Base-by-base conservation (phyloP, 768 basidiomycete genomes). In the Cystofilobasidium macerans region DNA sequence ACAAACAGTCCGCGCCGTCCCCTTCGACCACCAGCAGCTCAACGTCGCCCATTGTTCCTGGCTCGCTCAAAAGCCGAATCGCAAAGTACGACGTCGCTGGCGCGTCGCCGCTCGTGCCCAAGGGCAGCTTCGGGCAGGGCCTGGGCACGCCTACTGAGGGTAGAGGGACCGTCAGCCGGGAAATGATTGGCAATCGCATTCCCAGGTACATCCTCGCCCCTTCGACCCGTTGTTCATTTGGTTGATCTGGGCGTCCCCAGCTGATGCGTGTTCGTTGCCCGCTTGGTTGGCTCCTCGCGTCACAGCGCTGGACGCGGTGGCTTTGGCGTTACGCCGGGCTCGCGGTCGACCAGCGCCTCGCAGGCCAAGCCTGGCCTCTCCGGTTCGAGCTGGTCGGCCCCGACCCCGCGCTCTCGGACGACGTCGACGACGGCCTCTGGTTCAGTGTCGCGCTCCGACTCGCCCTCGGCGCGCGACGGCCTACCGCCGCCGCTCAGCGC, bases 221-320 rank as follows among this genome's bases (percentile, higher is more conserved):
- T 22, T 13, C n/a, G 9, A 9, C 38, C 16, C 24, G 28, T 26
- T 56, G 7, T 12, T 36, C 32, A 35, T 12, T 5, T 16, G 32
- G 2, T 32, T 32, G 2, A 30, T 4, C 18, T 5, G 48, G 7
- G 36, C 36, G 36, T 8, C 36, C 8, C 14, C 42, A 42, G 42
- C 3, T 20, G 33, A 35, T n/a, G n/a, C n/a, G n/a, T 30, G 30
- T 7, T 14, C 18, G 36, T 3, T 33, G 33, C 28, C 13, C 32
- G 33, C n/a, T 18, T 33, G 5, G 24, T 56, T 30, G 16, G n/a
- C 28, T n/a, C 5, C 32, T 28, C 11, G 18, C 33, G 28, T 56
- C 6, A 57, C 57, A 58, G 57, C 30, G 57, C 57, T 22, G 57
- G 57, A n/a, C 33, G 57, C 9, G 57, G 57, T 13, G 57, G 57